Evolutionary conservation across 2,329 filamentous ascomycete species (phyloP).

Genomic region (Penicillium sp.): DNA sequence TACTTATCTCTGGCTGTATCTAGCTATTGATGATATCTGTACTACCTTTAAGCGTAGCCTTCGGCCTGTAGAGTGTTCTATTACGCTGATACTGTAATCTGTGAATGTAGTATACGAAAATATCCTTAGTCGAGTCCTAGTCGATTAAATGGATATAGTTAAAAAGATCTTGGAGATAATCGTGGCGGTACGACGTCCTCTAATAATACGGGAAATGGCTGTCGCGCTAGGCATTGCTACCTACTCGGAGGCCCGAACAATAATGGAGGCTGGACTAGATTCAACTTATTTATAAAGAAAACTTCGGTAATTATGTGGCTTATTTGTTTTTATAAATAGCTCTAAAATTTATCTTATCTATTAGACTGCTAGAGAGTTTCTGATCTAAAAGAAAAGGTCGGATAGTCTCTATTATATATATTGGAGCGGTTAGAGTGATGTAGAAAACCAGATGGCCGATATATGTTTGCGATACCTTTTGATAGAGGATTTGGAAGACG

Average conservation of each 20-base stretch:
- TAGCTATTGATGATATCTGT: slow-evolving; percentile 17
- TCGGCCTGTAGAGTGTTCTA: slow-evolving; percentile 6
- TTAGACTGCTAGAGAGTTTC: slow-evolving; percentile 18
- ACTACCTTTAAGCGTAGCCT: slow-evolving; percentile 9
- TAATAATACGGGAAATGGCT: slow-evolving; percentile 14
- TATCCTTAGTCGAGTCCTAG: slow-evolving; percentile 14
- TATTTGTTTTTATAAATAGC: slow-evolving; percentile 19
- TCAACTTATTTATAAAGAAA: not conserved
- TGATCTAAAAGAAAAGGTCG: not conserved
- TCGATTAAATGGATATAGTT: not conserved
- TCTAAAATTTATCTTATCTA: slow-evolving; percentile 22
- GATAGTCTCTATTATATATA: not conserved
- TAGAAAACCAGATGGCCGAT: slow-evolving; percentile 7
- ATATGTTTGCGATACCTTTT: slow-evolving; percentile 14
- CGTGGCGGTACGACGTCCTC: slow-evolving; percentile 15
- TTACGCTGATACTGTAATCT: slow-evolving; percentile 10
- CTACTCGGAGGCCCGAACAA: too few species aligned
- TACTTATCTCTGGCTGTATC: slow-evolving; percentile 25
- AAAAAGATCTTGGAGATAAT: slow-evolving; percentile 16
- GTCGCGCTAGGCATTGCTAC: slow-evolving; percentile 13
- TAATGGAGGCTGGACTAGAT: slow-evolving; percentile 1
- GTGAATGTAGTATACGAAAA: slow-evolving; percentile 19
- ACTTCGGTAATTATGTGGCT: slow-evolving; percentile 14
- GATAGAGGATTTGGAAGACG: too few species aligned
- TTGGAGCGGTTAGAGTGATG: not conserved